phyloP scores from a whole-genome alignment of 257 asterid species.

The Nyctanthes arbortristis region DNA sequence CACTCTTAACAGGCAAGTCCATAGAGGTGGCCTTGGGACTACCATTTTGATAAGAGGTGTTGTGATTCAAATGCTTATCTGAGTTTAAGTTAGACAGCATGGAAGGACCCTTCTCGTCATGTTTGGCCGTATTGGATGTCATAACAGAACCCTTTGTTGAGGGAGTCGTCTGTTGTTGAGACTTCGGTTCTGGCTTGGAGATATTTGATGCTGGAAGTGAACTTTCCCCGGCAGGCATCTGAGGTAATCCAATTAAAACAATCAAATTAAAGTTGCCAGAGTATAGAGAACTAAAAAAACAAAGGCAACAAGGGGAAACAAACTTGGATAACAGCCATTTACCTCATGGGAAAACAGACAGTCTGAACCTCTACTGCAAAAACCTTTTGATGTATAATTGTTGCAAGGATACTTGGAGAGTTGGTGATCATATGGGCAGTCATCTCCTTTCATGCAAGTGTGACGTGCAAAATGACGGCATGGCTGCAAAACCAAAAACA shows the following conservation, averaged over 20 bases:
- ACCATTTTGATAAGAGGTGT: constrained; percentile 27
- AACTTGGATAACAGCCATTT: constrained; percentile 6
- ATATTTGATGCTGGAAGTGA: constrained; percentile 34
- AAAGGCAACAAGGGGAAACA: constrained; percentile 9
- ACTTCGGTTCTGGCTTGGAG: constrained; percentile 42
- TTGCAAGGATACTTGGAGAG: constrained; percentile 90
- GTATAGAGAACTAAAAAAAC: constrained; percentile 12
- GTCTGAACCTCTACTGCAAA: constrained; percentile 77
- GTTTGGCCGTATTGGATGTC: constrained; percentile 33
- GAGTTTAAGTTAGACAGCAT: constrained; percentile 34
- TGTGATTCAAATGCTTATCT: constrained; percentile 33
- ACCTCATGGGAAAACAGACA: constrained; percentile 94
- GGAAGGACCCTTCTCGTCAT: constrained; percentile 38
- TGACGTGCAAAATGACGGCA: constrained; percentile 84
- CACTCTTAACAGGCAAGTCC: constrained; percentile 32
- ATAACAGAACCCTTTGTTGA: constrained; percentile 34
- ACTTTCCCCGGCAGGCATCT: constrained; percentile 45
- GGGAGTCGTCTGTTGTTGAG: constrained; percentile 33
- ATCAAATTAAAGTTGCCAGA: constrained; percentile 17
- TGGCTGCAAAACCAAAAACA: constrained; percentile 57
- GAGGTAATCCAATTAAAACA: constrained; percentile 25
- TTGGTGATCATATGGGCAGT: constrained; percentile 85
- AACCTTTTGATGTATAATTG: constrained; percentile 55
- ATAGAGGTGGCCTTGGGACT: constrained; percentile 33
- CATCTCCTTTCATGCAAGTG: constrained; percentile 96